Conservation (phyloP, 139 green algal species). For the Chlamydomonas incerta region DNA sequence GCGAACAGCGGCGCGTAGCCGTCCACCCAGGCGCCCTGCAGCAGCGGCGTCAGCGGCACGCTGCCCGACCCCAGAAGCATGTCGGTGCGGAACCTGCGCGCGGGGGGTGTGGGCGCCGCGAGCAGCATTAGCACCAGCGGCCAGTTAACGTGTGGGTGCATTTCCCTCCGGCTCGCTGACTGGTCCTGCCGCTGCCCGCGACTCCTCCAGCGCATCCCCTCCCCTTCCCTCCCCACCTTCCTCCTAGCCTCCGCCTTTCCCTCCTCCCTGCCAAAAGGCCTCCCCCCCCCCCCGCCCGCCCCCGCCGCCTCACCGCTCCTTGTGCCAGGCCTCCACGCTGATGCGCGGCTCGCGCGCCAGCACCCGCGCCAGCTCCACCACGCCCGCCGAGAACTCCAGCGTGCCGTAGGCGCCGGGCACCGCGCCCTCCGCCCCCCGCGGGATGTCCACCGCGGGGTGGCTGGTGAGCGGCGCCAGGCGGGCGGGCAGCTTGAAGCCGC, state of each 20-base stretch:
- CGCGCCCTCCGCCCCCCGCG: conserved; percentile 57
- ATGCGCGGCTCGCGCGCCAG: conserved; percentile 62
- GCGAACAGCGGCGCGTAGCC: conserved; percentile 70
- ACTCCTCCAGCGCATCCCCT: too few species aligned
- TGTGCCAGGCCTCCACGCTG: conserved; percentile 69
- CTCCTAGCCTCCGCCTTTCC: too few species aligned
- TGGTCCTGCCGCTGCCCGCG: too few species aligned
- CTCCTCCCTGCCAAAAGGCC: too few species aligned
- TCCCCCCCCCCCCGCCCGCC: too few species aligned
- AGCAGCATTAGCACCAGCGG: too few species aligned
- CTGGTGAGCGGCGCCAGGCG: conserved; percentile 55
- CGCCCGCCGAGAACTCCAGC: conserved; percentile 63
- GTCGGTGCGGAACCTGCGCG: conserved; percentile 62
- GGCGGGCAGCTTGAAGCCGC: conserved; percentile 44
- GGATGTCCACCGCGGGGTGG: conserved; percentile 60
- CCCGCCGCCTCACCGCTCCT: conserved; percentile 60
- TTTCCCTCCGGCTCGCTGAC: too few species aligned
- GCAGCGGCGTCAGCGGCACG: conserved; percentile 65
- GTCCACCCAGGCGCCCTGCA: conserved; percentile 75
- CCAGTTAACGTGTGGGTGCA: too few species aligned
- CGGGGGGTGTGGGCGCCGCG: too few species aligned
- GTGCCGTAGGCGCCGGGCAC: conserved; percentile 57
- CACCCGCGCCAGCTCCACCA: conserved; percentile 65
- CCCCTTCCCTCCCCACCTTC: too few species aligned
- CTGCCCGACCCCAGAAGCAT: conserved; percentile 66